Percentiles rank a stretch among this genome's conserved stretches.
These are phyloP conservation scores for Sporothrix pallida DNA, from an alignment of 2,329 filamentous ascomycete genomes.

Conservation along the genomic window DNA sequence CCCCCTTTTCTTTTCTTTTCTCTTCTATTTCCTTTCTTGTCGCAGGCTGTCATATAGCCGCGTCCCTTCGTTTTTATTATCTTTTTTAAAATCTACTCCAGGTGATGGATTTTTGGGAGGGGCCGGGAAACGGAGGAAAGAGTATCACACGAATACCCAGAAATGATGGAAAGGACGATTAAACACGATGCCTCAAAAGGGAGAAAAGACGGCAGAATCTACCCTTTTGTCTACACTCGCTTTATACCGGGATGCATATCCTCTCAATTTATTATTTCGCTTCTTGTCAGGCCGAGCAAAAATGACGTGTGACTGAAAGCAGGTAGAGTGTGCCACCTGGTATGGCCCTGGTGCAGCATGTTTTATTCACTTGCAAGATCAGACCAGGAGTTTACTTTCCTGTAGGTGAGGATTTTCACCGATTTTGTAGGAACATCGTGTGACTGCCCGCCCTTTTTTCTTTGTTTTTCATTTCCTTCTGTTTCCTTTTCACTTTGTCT, in stretches of 20 bases:
- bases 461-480: no score
- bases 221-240: conserved; percentile 8
- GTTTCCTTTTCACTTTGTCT: no score
- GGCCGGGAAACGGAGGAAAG: neutral
- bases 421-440: no score
- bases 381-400: no score
- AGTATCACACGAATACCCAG: conserved; percentile 26
- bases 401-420: no score
- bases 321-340: neutral
- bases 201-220: neutral
- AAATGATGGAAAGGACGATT: conserved; percentile 17
- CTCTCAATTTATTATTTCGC: conserved; percentile 2
- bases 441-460: neutral
- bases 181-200: neutral
- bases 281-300: neutral
- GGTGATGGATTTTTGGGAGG: conserved; percentile 1
- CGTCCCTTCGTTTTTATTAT: conserved; percentile 28
- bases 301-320: neutral
- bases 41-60: conserved; percentile 1
- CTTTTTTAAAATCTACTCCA: conserved; percentile 16
- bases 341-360: no score
- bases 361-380: no score
- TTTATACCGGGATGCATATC: neutral
- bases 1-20: neutral
- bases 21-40: conserved; percentile 22